Conservation (phyloP, 1,284 basidiomycete genomes). For the Sutorius eximius region DNA sequence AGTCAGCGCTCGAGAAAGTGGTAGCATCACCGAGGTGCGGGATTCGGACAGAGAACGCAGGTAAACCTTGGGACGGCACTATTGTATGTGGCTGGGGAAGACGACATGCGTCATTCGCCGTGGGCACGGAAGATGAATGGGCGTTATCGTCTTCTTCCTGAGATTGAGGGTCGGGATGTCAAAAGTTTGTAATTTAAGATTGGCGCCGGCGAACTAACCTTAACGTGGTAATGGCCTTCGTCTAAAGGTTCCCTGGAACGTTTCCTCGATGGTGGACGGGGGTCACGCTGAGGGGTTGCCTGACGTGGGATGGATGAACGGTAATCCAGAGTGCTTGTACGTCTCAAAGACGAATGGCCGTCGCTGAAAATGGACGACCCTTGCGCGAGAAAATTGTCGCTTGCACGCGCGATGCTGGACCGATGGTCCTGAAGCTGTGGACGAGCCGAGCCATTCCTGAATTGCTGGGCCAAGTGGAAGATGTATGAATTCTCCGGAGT, state of each 20-base stretch:
- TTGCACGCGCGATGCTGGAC: slow-evolving; percentile 36
- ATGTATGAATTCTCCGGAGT: slow-evolving; percentile 27
- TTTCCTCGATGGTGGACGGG: slow-evolving; percentile 35
- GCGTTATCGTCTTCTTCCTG: slow-evolving; percentile 29
- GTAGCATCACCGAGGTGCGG: slow-evolving; percentile 16
- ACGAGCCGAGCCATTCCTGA: slow-evolving; percentile 18
- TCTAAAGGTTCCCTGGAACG: slow-evolving; percentile 36
- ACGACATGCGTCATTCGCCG: slow-evolving; percentile 25
- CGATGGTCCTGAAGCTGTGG: slow-evolving; percentile 34
- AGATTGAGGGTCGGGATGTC: slow-evolving; percentile 28
- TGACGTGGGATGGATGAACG: slow-evolving; percentile 17
- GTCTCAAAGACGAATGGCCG: slow-evolving; percentile 23
- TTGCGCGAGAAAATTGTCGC: slow-evolving; percentile 36
- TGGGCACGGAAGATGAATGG: slow-evolving; percentile 21
- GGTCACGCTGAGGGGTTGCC: slow-evolving; percentile 15
- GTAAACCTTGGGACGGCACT: slow-evolving; percentile 25
- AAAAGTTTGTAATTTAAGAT: slow-evolving; percentile 32
- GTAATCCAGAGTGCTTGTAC: slow-evolving; percentile 21
- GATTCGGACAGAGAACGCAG: slow-evolving; percentile 17
- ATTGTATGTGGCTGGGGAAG: slow-evolving; percentile 27
- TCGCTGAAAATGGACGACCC: slow-evolving; percentile 36
- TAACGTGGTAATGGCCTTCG: slow-evolving; percentile 31
- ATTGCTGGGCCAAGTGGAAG: slow-evolving; percentile 26
- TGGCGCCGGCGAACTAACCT: slow-evolving; percentile 34
- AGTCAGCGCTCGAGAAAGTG: slow-evolving; percentile 9